phyloP scores from a whole-genome alignment of 768 basidiomycete genomes.

The Russula dissimulans region DNA sequence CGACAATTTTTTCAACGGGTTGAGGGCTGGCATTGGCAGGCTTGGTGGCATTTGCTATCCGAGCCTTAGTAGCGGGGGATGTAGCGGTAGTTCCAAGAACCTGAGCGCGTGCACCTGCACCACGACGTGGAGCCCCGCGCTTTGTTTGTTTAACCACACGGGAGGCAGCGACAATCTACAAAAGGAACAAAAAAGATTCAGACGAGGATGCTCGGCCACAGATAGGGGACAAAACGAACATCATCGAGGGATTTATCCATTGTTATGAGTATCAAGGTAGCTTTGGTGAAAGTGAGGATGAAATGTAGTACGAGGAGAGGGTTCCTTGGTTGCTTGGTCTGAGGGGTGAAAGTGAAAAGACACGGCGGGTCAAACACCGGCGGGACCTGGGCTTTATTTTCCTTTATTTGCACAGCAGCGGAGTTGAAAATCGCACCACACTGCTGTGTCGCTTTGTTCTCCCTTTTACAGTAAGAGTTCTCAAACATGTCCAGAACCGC shows the following conservation, averaged over 20 bases:
- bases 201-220: constrained; percentile 22
- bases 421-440: constrained; percentile 16
- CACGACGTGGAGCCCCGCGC: constrained; percentile 36
- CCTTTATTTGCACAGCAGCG: constrained; percentile 14
- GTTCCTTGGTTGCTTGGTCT: constrained; percentile 1
- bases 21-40: constrained; percentile 30
- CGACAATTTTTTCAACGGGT: constrained; percentile 83
- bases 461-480: no score
- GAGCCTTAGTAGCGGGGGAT: constrained; percentile 44
- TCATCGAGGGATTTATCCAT: constrained; percentile 87
- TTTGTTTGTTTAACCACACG: constrained; percentile 32
- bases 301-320: neutral
- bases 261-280: constrained; percentile 13
- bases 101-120: constrained; percentile 44
- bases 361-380: neutral
- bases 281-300: neutral
- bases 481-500: constrained; percentile 41
- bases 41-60: constrained; percentile 35
- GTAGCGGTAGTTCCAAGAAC: constrained; percentile 47
- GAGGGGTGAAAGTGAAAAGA: neutral
- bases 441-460: neutral
- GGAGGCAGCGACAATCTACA: constrained; percentile 60
- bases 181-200: constrained; percentile 20
- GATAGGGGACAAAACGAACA: constrained; percentile 34
- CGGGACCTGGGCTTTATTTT: neutral